These are phyloP conservation scores for Penicillium sp. DNA, from an alignment of 2,329 filamentous ascomycete genomes.

Conservation along the genomic window DNA sequence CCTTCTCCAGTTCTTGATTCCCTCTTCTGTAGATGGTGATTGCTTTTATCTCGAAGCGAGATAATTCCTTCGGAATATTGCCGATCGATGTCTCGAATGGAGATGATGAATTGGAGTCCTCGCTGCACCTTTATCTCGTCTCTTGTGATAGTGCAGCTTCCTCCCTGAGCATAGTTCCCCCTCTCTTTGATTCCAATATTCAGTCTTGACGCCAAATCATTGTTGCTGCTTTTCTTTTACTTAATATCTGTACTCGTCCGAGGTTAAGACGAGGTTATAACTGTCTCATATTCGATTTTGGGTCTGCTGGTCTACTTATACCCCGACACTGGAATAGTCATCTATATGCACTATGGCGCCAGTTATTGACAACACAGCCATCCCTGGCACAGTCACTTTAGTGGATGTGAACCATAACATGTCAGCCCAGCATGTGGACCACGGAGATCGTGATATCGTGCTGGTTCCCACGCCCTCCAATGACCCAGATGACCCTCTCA, in stretches of 20 bases:
- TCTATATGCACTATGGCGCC: slow-evolving; percentile 25
- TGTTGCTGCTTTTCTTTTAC: background rate
- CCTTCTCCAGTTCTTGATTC: background rate
- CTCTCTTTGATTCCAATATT: background rate
- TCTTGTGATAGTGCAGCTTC: background rate
- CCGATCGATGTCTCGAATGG: background rate
- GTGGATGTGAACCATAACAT: slow-evolving; percentile 43
- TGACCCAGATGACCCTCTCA: slow-evolving; percentile 50
- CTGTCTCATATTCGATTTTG: background rate
- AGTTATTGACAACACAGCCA: slow-evolving; percentile 27
- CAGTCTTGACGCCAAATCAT: background rate
- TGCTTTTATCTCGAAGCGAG: background rate
- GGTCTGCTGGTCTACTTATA: background rate
- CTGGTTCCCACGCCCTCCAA: slow-evolving; percentile 45
- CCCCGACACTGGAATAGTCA: no score
- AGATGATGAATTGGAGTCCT: no score
- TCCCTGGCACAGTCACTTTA: slow-evolving; percentile 48
- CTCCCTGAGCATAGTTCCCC: background rate
- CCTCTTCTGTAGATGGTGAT: background rate
- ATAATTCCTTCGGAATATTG: background rate
- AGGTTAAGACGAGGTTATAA: background rate
- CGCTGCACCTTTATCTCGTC: background rate
- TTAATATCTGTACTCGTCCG: background rate
- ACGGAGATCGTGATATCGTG: slow-evolving; percentile 39
- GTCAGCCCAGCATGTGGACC: slow-evolving; percentile 30